Evolutionary conservation across 2,329 filamentous ascomycete species (phyloP), one percentile per base, ranked within the genome.

Genomic region (Hypoxylon sp.): DNA sequence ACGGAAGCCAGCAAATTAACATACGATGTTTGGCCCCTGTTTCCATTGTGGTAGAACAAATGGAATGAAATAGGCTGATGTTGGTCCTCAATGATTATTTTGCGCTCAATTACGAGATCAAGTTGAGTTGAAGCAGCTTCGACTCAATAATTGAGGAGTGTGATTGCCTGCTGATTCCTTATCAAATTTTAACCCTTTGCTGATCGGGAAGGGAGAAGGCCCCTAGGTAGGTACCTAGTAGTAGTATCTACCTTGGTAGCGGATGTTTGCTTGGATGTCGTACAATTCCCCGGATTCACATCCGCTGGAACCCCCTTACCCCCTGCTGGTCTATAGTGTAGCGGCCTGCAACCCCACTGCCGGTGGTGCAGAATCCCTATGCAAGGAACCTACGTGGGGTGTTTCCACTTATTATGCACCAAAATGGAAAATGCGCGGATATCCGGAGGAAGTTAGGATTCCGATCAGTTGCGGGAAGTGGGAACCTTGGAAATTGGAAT

Each of bases 351-450:
- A 17, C 36, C 36, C 32, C n/a, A 34, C 32, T 53, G 19, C 50
- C 50, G 32, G 17, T 41, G 25, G 50, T 17, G 32, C 34, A n/a
- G 23, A n/a, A 53, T n/a, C n/a, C n/a, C n/a, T n/a, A n/a, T 30
- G 51, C 51, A 53, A 53, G 51, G 51, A 43, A 43, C 38, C 9
- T 43, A 38, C 32, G 32, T 25, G 32, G 17, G 34, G 25, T 11
- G 14, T 28, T 14, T 17, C 57, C 57, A 60, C 36, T 60, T 21
- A 60, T 60, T 60, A 51, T 51, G 57, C 46, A 25, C 19, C 23
- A 36, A 43, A 13, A 13, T 51, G 36, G 30, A 17, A 58, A 59
- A 51, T 52, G 45, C 28, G 58, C 36, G 58, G 58, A 48, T 53
- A 43, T 17, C 21, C 46, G 57, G 57, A 60, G 36, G 30, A 21